phyloP scores from a whole-genome alignment of 495 filamentous ascomycete species.

The Podospora pseudopauciseta region DNA sequence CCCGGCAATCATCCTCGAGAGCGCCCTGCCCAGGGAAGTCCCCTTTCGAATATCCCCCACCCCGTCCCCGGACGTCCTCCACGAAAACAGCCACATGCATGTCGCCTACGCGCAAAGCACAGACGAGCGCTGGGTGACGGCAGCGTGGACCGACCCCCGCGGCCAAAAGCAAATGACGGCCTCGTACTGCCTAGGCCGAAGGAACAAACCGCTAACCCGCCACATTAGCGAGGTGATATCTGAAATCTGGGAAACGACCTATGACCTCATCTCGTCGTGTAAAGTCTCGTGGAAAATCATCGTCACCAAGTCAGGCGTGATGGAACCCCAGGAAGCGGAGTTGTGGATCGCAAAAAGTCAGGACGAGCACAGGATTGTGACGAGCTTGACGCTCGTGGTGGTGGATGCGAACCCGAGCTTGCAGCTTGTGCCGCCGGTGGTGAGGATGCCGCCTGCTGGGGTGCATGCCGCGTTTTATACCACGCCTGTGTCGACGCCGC shows the following conservation, averaged over 20 bases:
- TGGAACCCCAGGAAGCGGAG: conserved; percentile 73
- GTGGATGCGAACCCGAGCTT: conserved; percentile 65
- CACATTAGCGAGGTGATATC: conserved; percentile 59
- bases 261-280: conserved; percentile 65
- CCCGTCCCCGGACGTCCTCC: conserved; percentile 69
- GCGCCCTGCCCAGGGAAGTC: conserved; percentile 64
- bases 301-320: conserved; percentile 66
- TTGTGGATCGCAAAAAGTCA: conserved; percentile 49
- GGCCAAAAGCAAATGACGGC: conserved; percentile 73
- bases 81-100: conserved; percentile 81
- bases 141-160: conserved; percentile 85
- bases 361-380: conserved; percentile 38
- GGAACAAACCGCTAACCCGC: conserved; percentile 53
- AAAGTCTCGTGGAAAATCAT: conserved; percentile 79
- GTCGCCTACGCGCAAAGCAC: conserved; percentile 78
- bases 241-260: conserved; percentile 84
- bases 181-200: conserved; percentile 72
- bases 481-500: conserved; percentile 58
- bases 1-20: conserved; percentile 72
- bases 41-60: conserved; percentile 71
- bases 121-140: conserved; percentile 82
- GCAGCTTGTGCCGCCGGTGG: conserved; percentile 54
- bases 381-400: conserved; percentile 59
- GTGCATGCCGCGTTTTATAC: conserved; percentile 40
- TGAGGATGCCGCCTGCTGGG: conserved; percentile 39